Percentiles rank a stretch among this genome's conserved stretches.
These are phyloP conservation scores for Coemansia sp. DNA, from an alignment of 192 early-diverging fungal species.

Conservation along the genomic window DNA sequence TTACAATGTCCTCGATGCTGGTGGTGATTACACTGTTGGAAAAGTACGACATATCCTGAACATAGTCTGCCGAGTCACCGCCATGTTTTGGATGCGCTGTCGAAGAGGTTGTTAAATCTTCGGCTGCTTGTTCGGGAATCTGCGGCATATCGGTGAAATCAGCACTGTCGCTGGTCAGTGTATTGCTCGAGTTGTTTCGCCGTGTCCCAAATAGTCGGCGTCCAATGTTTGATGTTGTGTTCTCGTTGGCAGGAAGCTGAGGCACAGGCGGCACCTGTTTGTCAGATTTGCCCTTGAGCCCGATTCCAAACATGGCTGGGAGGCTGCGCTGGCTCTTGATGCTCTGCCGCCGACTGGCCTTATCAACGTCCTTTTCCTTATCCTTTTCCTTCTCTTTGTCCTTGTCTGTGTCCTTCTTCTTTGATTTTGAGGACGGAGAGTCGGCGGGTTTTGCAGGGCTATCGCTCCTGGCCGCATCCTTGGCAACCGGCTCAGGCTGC, in stretches of 20 bases:
- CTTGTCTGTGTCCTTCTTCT: background rate
- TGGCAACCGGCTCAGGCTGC: too few species aligned
- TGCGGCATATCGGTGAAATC: background rate
- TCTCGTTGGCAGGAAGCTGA: constrained; percentile 11
- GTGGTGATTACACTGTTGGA: constrained; percentile 6
- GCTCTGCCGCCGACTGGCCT: constrained; percentile 42
- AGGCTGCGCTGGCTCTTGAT: constrained; percentile 50
- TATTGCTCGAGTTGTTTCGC: constrained; percentile 23
- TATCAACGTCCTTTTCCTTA: constrained; percentile 24
- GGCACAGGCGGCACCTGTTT: constrained; percentile 38
- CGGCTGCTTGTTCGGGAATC: background rate
- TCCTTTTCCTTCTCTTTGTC: constrained; percentile 7
- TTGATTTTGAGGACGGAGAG: too few species aligned
- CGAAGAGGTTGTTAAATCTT: background rate
- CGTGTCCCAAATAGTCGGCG: constrained; percentile 40
- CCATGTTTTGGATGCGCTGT: background rate
- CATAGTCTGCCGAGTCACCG: background rate
- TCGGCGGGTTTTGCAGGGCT: too few species aligned
- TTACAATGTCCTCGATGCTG: constrained; percentile 18
- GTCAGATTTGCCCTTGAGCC: constrained; percentile 29
- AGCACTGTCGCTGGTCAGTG: background rate
- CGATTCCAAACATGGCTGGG: constrained; percentile 49
- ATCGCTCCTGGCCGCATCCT: too few species aligned
- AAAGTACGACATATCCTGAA: background rate
- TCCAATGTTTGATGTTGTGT: constrained; percentile 20